Evolutionary conservation across 169 alveolate genomes (phyloP).

Genomic region (Plasmodium inui): DNA sequence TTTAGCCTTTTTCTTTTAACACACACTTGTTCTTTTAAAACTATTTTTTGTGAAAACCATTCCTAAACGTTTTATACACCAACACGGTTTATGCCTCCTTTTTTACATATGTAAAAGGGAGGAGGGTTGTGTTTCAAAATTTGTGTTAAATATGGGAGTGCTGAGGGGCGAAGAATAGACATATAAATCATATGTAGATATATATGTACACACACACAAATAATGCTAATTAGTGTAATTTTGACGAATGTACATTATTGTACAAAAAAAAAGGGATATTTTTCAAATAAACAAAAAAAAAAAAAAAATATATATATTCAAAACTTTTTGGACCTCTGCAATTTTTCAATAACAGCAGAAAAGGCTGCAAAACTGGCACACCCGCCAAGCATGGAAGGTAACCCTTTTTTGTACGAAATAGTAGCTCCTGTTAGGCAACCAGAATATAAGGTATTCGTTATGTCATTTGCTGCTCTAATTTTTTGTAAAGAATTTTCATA

Average conservation of each 20-base stretch:
- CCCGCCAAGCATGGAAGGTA: constrained; percentile 79
- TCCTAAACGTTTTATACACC: neutral
- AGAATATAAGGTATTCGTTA: constrained; percentile 81
- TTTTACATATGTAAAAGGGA: neutral
- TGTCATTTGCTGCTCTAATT: constrained; percentile 80
- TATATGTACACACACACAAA: neutral
- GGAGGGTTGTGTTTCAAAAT: neutral
- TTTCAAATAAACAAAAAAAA: neutral
- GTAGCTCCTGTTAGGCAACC: constrained; percentile 86
- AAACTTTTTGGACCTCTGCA: constrained; percentile 49
- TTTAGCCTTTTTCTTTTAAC: neutral
- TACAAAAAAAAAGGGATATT: neutral
- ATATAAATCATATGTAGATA: neutral
- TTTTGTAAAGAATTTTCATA: constrained; percentile 61
- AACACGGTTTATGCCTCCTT: neutral
- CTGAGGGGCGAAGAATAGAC: neutral
- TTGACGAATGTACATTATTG: neutral
- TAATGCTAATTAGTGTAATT: neutral
- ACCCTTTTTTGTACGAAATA: constrained; percentile 81
- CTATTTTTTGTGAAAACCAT: neutral
- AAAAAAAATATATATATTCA: neutral
- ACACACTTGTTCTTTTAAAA: neutral
- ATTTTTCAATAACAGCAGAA: constrained; percentile 79
- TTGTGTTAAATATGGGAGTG: neutral
- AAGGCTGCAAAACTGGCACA: constrained; percentile 85